A percentile compares a stretch with the other conserved stretches of the same genome.
phyloP scores from a whole-genome alignment of 495 filamentous ascomycete species.

The Parathielavia appendiculata region DNA sequence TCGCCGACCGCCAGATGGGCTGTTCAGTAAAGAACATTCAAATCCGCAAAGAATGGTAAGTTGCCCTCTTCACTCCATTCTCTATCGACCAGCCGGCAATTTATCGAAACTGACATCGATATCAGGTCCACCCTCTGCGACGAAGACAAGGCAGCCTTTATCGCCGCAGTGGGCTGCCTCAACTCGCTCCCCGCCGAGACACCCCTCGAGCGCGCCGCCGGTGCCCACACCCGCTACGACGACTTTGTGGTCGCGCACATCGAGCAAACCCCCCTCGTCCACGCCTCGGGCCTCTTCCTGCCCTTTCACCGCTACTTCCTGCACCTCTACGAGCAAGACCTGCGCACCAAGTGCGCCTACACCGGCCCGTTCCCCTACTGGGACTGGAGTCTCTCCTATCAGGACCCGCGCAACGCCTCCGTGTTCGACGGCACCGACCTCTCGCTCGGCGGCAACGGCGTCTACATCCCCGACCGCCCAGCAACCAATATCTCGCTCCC shows the following conservation, averaged over 20 bases:
- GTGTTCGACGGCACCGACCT: slow-evolving; percentile 54
- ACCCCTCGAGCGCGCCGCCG: slow-evolving; percentile 11
- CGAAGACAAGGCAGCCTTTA: slow-evolving; percentile 50
- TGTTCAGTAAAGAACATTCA: slow-evolving; percentile 13
- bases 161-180: slow-evolving; percentile 57
- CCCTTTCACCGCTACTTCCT: slow-evolving; percentile 63
- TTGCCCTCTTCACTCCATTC: not conserved
- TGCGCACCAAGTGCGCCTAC: slow-evolving; percentile 63
- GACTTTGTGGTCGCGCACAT: slow-evolving; percentile 63
- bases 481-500: slow-evolving; percentile 8
- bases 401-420: slow-evolving; percentile 43
- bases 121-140: slow-evolving; percentile 40
- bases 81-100: not conserved
- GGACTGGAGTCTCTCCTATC: slow-evolving; percentile 50
- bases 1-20: slow-evolving; percentile 12
- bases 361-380: slow-evolving; percentile 49
- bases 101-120: not conserved
- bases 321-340: slow-evolving; percentile 54
- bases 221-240: slow-evolving; percentile 45
- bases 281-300: slow-evolving; percentile 55
- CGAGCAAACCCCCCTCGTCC: slow-evolving; percentile 52
- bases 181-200: slow-evolving; percentile 31
- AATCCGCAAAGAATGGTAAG: slow-evolving; percentile 17
- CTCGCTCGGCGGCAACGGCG: slow-evolving; percentile 56
- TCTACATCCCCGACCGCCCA: slow-evolving; percentile 25